Percentiles rank a stretch among this genome's conserved stretches.
Conservation (phyloP, 805 yeast genomes). For the Debaryomyces castellii region DNA sequence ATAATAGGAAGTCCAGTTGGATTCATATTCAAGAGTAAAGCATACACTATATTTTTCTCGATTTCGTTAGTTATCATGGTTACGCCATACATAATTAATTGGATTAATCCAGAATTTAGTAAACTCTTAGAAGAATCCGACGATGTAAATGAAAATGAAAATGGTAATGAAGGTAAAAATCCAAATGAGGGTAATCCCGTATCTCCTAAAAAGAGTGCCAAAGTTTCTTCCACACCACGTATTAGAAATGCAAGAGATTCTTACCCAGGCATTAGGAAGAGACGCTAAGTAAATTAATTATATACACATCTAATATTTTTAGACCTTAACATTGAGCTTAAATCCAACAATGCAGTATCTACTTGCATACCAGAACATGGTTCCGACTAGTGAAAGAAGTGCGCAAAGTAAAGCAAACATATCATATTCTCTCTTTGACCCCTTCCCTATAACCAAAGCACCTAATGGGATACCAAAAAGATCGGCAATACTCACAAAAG, state of each 20-base stretch:
- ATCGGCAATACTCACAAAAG: conserved; percentile 48
- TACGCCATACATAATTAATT: conserved; percentile 30
- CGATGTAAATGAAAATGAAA: not conserved
- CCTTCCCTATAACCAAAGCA: conserved; percentile 35
- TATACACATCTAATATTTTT: not conserved
- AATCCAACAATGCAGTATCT: conserved; percentile 32
- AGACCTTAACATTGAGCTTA: conserved; percentile 20
- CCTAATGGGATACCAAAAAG: conserved; percentile 38
- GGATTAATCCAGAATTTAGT: conserved; percentile 38
- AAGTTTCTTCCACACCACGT: not conserved
- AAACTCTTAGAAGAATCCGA: conserved; percentile 24
- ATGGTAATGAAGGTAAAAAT: not conserved
- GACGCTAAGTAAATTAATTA: not conserved
- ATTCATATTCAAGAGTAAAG: conserved; percentile 33
- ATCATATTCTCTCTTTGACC: conserved; percentile 22
- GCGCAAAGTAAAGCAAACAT: conserved; percentile 36
- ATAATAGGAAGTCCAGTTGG: conserved; percentile 42
- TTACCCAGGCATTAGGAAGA: not conserved
- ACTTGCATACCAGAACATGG: conserved; percentile 27
- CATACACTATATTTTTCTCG: conserved; percentile 34
- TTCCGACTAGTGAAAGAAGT: conserved; percentile 23
- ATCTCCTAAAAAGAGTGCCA: not conserved
- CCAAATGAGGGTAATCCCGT: too few relatives aligned
- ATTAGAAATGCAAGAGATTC: not conserved
- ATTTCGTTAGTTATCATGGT: conserved; percentile 26